Conservation (phyloP, 2,329 filamentous ascomycete species). For the Aspergillus pseudoterreus region DNA sequence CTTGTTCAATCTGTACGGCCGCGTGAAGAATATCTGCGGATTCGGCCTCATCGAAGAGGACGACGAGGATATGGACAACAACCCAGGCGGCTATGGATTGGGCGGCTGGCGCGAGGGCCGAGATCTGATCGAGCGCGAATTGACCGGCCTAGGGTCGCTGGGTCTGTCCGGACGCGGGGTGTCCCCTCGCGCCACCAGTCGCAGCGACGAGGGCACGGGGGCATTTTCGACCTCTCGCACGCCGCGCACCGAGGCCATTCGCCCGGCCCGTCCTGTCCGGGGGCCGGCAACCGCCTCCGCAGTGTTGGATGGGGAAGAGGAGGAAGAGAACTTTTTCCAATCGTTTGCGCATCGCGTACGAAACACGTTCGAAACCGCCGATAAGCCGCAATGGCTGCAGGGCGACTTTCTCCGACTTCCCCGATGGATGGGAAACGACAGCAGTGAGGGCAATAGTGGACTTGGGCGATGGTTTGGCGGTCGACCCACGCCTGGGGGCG, state of each 20-base stretch:
- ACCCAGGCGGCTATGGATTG: conserved; percentile 64
- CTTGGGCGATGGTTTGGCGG: conserved; percentile 40
- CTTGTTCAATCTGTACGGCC: conserved; percentile 84
- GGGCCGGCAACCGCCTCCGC: conserved; percentile 31
- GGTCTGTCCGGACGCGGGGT: conserved; percentile 34
- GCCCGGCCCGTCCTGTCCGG: conserved; percentile 25
- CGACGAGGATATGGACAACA: conserved; percentile 60
- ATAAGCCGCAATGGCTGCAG: conserved; percentile 77
- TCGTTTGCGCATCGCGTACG: conserved; percentile 79
- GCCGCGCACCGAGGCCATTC: conserved; percentile 27
- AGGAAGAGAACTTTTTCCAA: conserved; percentile 79
- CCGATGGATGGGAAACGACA: conserved; percentile 71
- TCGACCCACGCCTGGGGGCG: conserved; percentile 35
- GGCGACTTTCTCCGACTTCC: conserved; percentile 72
- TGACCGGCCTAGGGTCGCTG: conserved; percentile 58
- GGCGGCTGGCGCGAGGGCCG: conserved; percentile 89
- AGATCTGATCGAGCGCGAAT: conserved; percentile 82
- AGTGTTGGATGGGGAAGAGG: conserved; percentile 56
- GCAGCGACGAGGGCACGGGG: conserved; percentile 21
- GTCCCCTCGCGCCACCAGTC: conserved; percentile 25
- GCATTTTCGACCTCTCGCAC: conserved; percentile 32
- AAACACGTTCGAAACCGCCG: conserved; percentile 84
- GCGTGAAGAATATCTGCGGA: conserved; percentile 70
- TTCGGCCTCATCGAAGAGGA: conserved; percentile 77
- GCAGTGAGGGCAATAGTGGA: conserved; percentile 29